These are phyloP conservation scores for Corynascus novoguineensis DNA, from an alignment of 495 filamentous ascomycete species.

Conservation along the genomic window DNA sequence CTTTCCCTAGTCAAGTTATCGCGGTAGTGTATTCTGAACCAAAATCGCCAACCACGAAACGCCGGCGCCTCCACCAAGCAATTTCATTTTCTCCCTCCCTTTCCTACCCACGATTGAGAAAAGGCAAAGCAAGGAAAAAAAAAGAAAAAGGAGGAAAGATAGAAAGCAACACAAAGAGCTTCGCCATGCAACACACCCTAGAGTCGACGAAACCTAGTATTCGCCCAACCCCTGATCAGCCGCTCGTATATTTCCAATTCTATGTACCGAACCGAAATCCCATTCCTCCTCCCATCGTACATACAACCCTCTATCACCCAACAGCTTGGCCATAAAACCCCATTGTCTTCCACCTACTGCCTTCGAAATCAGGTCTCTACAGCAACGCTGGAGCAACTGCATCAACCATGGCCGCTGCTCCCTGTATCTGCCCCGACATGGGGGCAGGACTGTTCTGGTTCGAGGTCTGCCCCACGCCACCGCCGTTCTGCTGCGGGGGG, in stretches of 20 bases:
- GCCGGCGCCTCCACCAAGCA: neutral
- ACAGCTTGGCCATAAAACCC: too few relatives aligned
- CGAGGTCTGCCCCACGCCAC: conserved; percentile 13
- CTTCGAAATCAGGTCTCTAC: too few relatives aligned
- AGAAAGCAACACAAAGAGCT: too few relatives aligned
- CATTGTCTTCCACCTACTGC: too few relatives aligned
- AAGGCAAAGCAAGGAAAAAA: neutral
- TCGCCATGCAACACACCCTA: conserved; percentile 1
- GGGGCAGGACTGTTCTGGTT: conserved; percentile 28
- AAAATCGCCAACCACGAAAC: neutral
- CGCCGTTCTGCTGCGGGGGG: conserved; percentile 9
- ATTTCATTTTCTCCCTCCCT: neutral
- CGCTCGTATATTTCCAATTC: neutral
- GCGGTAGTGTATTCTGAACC: neutral
- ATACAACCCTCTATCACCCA: neutral
- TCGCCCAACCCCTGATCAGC: neutral
- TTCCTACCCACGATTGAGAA: neutral
- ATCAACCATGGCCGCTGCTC: conserved; percentile 27
- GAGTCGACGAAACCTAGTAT: too few relatives aligned
- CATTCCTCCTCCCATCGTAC: too few relatives aligned
- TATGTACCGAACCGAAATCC: too few relatives aligned
- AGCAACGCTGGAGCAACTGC: conserved; percentile 5
- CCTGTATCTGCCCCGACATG: conserved; percentile 4
- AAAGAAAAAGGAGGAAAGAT: too few relatives aligned
- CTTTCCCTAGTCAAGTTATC: neutral